phyloP scores from a whole-genome alignment of 1,139 yeast genomes.

The Arxiozyma heterogenica region DNA sequence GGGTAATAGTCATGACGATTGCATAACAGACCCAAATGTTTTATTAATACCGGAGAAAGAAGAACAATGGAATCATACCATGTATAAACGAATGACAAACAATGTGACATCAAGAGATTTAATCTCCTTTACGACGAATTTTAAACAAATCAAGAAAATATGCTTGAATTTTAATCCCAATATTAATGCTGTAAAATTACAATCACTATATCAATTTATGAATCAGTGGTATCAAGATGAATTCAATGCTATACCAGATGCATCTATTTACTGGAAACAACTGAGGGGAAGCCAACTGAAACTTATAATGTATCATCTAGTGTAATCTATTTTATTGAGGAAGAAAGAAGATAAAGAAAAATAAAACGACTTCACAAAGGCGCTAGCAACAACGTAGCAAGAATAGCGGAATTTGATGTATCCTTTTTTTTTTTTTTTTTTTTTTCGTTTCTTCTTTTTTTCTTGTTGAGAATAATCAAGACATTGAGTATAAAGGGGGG shows the following conservation, averaged over 20 bases:
- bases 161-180: slow-evolving; percentile 11
- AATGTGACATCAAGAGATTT: background rate
- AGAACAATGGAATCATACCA: slow-evolving; percentile 5
- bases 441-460: too few species aligned
- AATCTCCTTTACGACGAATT: slow-evolving; percentile 16
- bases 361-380: too few species aligned
- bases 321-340: background rate
- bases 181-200: slow-evolving; percentile 8
- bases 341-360: too few species aligned
- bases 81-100: background rate
- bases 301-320: background rate
- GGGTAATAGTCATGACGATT: background rate
- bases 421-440: too few species aligned
- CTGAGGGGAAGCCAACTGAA: background rate
- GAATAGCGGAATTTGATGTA: too few species aligned
- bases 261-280: background rate
- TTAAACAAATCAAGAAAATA: slow-evolving; percentile 16
- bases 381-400: too few species aligned
- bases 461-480: too few species aligned
- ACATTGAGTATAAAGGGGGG: too few species aligned
- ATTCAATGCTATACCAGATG: background rate
- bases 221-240: slow-evolving; percentile 19
- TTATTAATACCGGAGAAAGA: slow-evolving; percentile 4
- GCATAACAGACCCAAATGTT: background rate
- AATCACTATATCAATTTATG: slow-evolving; percentile 18